Evolutionary conservation across 2,329 filamentous ascomycete genomes (phyloP).

Genomic region (Curvularia eragrostidis): DNA sequence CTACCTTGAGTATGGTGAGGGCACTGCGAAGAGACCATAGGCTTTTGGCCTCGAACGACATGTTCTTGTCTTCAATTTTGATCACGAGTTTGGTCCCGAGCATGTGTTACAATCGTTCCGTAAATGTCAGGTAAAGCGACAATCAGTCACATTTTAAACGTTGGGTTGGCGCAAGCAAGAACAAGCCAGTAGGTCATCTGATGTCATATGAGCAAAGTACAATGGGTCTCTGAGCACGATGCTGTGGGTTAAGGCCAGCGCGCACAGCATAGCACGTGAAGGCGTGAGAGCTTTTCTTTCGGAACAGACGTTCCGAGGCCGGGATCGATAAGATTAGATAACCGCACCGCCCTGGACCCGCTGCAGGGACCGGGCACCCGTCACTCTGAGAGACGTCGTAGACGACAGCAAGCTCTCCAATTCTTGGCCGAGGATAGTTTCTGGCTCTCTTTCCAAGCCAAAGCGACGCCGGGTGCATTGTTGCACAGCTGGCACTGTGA

Average conservation of each 20-base stretch:
- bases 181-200: neutral
- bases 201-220: neutral
- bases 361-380: conserved; percentile 15
- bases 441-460: neutral
- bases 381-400: conserved; percentile 11
- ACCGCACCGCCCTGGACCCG: conserved; percentile 7
- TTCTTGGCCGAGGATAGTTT: neutral
- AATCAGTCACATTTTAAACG: neutral
- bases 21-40: neutral
- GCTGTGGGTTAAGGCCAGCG: neutral
- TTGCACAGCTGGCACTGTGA: conserved; percentile 2
- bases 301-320: conserved; percentile 8
- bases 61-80: neutral
- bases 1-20: neutral
- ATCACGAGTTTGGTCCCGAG: neutral
- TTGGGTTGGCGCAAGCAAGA: neutral
- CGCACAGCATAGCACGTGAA: neutral
- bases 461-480: neutral
- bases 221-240: neutral
- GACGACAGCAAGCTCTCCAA: neutral
- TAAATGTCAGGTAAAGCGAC: neutral
- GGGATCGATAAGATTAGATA: conserved; percentile 13
- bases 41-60: neutral
- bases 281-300: conserved; percentile 4
- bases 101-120: neutral